These are phyloP conservation scores for Hericium alpestre DNA, from an alignment of 768 basidiomycete species.

Conservation along the genomic window DNA sequence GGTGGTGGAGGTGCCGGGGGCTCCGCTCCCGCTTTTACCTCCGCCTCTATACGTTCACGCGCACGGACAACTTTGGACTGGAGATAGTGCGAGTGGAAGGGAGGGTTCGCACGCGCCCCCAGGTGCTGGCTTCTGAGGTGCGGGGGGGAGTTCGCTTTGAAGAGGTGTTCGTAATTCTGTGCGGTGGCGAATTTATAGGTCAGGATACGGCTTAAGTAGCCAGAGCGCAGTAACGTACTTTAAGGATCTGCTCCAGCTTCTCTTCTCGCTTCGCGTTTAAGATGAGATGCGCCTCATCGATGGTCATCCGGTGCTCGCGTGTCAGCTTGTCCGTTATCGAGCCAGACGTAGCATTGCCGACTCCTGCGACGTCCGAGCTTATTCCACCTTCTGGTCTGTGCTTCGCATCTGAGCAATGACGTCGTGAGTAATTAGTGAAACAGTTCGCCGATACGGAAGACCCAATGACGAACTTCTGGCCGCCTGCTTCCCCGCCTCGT, in stretches of 20 bases:
- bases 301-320: slow-evolving; percentile 79
- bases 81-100: slow-evolving; percentile 76
- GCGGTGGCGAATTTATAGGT: neutral
- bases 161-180: slow-evolving; percentile 88
- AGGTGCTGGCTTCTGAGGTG: slow-evolving; percentile 30
- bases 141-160: slow-evolving; percentile 77
- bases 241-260: slow-evolving; percentile 53
- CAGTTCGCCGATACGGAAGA: neutral
- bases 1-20: slow-evolving; percentile 7
- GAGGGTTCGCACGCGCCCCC: slow-evolving; percentile 32
- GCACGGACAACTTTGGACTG: slow-evolving; percentile 97
- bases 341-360: slow-evolving; percentile 63
- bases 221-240: slow-evolving; percentile 38
- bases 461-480: slow-evolving; percentile 63
- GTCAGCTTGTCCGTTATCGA: slow-evolving; percentile 75
- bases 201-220: neutral
- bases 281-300: slow-evolving; percentile 91
- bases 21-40: slow-evolving; percentile 32
- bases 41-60: slow-evolving; percentile 89
- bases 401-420: slow-evolving; percentile 58
- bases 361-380: slow-evolving; percentile 61
- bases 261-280: slow-evolving; percentile 78
- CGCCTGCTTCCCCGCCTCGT: slow-evolving; percentile 85
- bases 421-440: neutral
- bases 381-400: slow-evolving; percentile 60